Evolutionary conservation across 306 rosid genomes (phyloP), one percentile per base, ranked within the genome.

Genomic region (Hippophae tibetana): DNA sequence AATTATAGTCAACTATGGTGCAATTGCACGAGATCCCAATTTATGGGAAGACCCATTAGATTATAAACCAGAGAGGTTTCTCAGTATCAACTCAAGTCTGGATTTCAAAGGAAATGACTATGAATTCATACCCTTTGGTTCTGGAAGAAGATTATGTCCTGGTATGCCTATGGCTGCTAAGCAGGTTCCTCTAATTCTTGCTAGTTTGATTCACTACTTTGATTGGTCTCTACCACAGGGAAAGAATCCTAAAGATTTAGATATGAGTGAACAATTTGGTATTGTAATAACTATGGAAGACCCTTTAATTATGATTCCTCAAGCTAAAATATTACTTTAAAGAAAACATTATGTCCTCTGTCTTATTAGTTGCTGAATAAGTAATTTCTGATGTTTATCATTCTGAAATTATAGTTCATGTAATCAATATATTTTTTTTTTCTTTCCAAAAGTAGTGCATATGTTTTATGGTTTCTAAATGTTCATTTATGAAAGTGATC

Each of bases 101-200:
- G 75, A 75, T 18, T 69, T 46, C 43, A 69, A 65, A 62, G 79
- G 76, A 7, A 57, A 52, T 11, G 68, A 65, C 47, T 75, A 57
- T 42, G 65, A 71, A 53, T 70, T 42, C 53, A 18, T 75, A 3
- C 69, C 76, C 1, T 69, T 75, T 12, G 71, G 76, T 5, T 40
- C 67, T 1, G 76, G 79, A 51, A 70, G 75, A 60, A 69, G 79
- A 47, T 61, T 70, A 1, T 75, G 58, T 27, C 79, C 75, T 6
- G 79, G 79, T 12, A 3, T 69, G 52, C 61, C 72, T 9, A 53
- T 75, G 72, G 79, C 72, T 61, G 9, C 52, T 0, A 52, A 12
- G 46, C 50, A 42, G 8, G 63, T 70, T 26, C 41, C 52, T 11
- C 48, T 69, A 9, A 5, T 65, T 46, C 47, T 70, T 38, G 73